These are phyloP conservation scores for Lepidopterella palustris DNA, from an alignment of 495 filamentous ascomycete species.

Conservation along the genomic window DNA sequence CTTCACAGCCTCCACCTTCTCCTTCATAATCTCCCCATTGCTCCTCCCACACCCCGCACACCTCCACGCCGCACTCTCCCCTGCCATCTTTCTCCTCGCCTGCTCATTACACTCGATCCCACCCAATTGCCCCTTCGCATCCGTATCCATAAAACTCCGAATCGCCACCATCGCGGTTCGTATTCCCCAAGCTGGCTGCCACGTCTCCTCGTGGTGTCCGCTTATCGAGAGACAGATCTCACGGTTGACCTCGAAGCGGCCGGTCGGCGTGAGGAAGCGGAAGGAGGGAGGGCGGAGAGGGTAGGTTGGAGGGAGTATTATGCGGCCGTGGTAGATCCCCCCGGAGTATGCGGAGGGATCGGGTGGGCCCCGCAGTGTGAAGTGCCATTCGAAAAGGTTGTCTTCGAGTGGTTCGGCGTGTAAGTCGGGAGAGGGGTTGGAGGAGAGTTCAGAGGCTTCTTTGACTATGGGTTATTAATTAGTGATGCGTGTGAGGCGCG, in stretches of 20 bases:
- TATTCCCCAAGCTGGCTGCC: slow-evolving; percentile 97
- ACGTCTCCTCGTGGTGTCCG: slow-evolving; percentile 95
- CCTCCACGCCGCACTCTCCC: slow-evolving; percentile 52
- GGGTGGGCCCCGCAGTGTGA: slow-evolving; percentile 89
- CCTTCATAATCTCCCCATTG: slow-evolving; percentile 66
- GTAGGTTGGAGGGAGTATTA: slow-evolving; percentile 80
- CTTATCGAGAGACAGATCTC: slow-evolving; percentile 93
- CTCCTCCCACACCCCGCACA: slow-evolving; percentile 59
- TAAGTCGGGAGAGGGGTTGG: slow-evolving; percentile 71
- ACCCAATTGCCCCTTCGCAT: slow-evolving; percentile 73
- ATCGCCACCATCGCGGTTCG: slow-evolving; percentile 68
- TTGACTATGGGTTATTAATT: slow-evolving; percentile 50
- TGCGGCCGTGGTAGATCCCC: slow-evolving; percentile 93
- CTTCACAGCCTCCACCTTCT: slow-evolving; percentile 32
- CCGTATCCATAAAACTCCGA: slow-evolving; percentile 67
- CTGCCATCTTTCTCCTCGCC: slow-evolving; percentile 59
- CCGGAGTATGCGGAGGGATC: slow-evolving; percentile 65
- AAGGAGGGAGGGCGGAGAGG: slow-evolving; percentile 85
- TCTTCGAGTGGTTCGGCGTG: slow-evolving; percentile 72
- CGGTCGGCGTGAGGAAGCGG: slow-evolving; percentile 87
- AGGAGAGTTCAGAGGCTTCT: slow-evolving; percentile 78
- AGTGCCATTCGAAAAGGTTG: slow-evolving; percentile 99
- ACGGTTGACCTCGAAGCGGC: slow-evolving; percentile 91
- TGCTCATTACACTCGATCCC: slow-evolving; percentile 67
- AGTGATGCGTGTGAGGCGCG: slow-evolving; percentile 7